Evolutionary conservation across 2,329 filamentous ascomycete species (phyloP).

Genomic region (Fusarium pininemorale): DNA sequence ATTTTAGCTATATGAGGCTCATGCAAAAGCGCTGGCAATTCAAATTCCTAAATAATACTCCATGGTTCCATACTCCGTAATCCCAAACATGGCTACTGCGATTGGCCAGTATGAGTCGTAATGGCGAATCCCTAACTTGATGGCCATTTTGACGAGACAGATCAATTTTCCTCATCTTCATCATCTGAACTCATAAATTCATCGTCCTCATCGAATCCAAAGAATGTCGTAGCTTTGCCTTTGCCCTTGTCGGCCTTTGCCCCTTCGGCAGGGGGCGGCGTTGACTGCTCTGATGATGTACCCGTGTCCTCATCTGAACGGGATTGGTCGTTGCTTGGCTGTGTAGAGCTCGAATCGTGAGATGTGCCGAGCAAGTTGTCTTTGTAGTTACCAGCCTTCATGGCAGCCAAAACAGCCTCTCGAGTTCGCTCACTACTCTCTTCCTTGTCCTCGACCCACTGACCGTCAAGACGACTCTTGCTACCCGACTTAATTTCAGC

Average conservation of each 20-base stretch:
- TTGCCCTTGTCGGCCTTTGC: constrained; percentile 51
- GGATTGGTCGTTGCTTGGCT: constrained; percentile 40
- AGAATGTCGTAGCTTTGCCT: constrained; percentile 63
- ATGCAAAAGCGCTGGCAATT: constrained; percentile 27
- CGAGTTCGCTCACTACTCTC: constrained; percentile 86
- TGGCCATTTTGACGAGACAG: background rate
- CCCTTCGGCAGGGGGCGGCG: constrained; percentile 57
- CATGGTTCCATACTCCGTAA: constrained; percentile 39
- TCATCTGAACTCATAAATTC: constrained; percentile 78
- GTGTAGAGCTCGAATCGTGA: constrained; percentile 56
- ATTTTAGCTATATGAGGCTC: constrained; percentile 26
- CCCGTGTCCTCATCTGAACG: constrained; percentile 52
- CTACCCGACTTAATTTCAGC: constrained; percentile 82
- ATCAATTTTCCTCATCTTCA: constrained; percentile 50
- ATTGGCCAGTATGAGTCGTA: constrained; percentile 26
- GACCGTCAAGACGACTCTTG: constrained; percentile 79
- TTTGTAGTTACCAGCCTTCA: constrained; percentile 70
- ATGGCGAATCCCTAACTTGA: background rate
- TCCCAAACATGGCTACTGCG: constrained; percentile 29
- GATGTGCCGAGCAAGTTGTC: constrained; percentile 67
- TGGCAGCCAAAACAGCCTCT: constrained; percentile 76
- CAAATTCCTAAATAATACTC: constrained; percentile 19
- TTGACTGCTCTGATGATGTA: constrained; percentile 57
- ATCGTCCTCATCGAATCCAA: constrained; percentile 83
- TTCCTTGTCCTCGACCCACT: constrained; percentile 96